These are phyloP conservation scores for Botrytis byssoidea DNA, from an alignment of 2,329 filamentous ascomycete species.

Conservation along the genomic window DNA sequence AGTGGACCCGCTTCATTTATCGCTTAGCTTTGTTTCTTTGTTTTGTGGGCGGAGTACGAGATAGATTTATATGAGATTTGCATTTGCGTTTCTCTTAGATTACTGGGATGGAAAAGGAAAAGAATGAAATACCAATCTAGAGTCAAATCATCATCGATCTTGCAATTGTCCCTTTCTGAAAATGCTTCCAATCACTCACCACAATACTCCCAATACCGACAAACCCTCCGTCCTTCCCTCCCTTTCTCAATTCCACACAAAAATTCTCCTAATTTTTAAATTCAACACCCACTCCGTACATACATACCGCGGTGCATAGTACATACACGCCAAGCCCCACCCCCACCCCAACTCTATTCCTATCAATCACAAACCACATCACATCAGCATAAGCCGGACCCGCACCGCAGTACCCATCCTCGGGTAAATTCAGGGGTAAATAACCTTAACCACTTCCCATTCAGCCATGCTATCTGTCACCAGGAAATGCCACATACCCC, in stretches of 20 bases:
- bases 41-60: neutral
- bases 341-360: neutral
- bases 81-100: neutral
- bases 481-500: neutral
- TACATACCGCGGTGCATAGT: neutral
- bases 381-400: constrained; percentile 1
- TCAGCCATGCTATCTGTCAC: neutral
- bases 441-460: neutral
- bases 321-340: neutral
- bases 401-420: neutral
- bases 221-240: neutral
- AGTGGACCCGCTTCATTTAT: neutral
- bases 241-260: neutral
- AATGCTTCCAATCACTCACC: neutral
- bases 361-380: neutral
- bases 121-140: no score
- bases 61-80: neutral
- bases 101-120: neutral
- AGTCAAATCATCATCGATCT: neutral
- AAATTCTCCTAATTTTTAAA: neutral
- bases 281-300: neutral
- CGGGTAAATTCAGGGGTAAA: constrained; percentile 18
- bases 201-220: neutral
- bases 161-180: neutral
- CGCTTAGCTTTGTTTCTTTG: neutral